Conservation (phyloP, 1,284 basidiomycete species). For the Microbotryum saponariae region DNA sequence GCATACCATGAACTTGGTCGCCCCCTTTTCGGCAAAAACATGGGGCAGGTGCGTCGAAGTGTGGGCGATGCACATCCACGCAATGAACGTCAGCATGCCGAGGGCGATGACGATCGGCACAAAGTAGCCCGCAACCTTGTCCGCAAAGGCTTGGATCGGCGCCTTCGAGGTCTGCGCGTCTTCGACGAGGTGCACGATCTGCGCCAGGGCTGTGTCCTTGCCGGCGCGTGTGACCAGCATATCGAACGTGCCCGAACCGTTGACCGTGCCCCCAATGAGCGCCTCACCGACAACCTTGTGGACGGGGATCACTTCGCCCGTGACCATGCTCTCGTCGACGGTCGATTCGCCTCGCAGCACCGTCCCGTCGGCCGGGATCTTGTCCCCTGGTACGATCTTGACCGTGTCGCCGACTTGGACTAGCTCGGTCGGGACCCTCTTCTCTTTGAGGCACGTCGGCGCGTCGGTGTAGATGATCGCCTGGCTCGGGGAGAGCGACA, state of each 20-base stretch:
- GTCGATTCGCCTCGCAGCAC: conserved; percentile 77
- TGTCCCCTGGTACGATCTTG: conserved; percentile 93
- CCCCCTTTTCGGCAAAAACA: conserved; percentile 75
- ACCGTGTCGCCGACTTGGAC: conserved; percentile 89
- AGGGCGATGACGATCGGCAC: conserved; percentile 86
- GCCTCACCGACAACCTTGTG: conserved; percentile 70
- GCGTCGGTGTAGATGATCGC: conserved; percentile 87
- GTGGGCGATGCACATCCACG: conserved; percentile 72
- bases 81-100: conserved; percentile 69
- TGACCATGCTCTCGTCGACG: conserved; percentile 94
- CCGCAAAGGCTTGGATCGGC: conserved; percentile 95
- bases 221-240: conserved; percentile 92
- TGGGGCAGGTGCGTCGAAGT: conserved; percentile 58
- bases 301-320: conserved; percentile 88
- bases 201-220: conserved; percentile 87
- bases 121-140: conserved; percentile 88
- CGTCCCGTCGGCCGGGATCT: conserved; percentile 89
- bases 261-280: conserved; percentile 95
- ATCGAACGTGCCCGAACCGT: conserved; percentile 90
- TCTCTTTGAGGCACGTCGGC: conserved; percentile 68
- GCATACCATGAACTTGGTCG: conserved; percentile 81
- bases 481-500: conserved; percentile 88
- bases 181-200: conserved; percentile 94
- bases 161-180: conserved; percentile 97
- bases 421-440: conserved; percentile 86